Base-by-base conservation (phyloP, 768 basidiomycete species). In the Porpolomopsis calyptriformis region DNA sequence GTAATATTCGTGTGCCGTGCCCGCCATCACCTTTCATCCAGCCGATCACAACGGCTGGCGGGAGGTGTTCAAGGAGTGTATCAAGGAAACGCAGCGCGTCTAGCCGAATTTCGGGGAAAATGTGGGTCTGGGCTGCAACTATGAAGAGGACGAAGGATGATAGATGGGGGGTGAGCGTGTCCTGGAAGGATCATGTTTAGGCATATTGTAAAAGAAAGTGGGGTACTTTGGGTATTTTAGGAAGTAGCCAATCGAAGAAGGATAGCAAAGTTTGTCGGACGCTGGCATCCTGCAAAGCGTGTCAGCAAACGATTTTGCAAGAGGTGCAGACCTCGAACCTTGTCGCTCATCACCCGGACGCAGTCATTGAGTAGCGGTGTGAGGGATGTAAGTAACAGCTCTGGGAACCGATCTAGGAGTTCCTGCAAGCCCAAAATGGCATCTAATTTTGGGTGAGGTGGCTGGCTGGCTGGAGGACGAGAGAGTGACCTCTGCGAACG, bases 101-200 rank as follows among this genome's bases (percentile, higher is more conserved):
- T 31, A 97, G 74, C 12, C 91, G 77, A 49, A 97, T 90, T 61
- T 94, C 90, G 18, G 92, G 92, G 60, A 92, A 96, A 39, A 98
- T 94, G 55, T 93, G 86, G 0, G 89, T 92, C 60, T 93, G 84
- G 0, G 90, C 89, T 8, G 92, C 94, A 4, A 87, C 82, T 0
- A 80, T 79, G 59, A 92, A 94, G 12, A 98, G 76, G 19, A 97
- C 69, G 4, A 97, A 68, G 0, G 80, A 56, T 1, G 86, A 68
- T 0, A 83, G 70, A 57, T 96, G 88, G 4, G 93, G 91, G 1
- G 67, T 49, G 1, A 97, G 62, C 42, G 78, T 71, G 33, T 80
- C 72, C 90, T 93, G 25, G 18, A 45, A 9, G 33, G 3, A 45
- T 20, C 29, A 36, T 43, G 43, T 27, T 31, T 47, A 40, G 37